These are phyloP conservation scores for Fragaria nilgerrensis DNA, from an alignment of 306 rosid species.

Conservation along the genomic window DNA sequence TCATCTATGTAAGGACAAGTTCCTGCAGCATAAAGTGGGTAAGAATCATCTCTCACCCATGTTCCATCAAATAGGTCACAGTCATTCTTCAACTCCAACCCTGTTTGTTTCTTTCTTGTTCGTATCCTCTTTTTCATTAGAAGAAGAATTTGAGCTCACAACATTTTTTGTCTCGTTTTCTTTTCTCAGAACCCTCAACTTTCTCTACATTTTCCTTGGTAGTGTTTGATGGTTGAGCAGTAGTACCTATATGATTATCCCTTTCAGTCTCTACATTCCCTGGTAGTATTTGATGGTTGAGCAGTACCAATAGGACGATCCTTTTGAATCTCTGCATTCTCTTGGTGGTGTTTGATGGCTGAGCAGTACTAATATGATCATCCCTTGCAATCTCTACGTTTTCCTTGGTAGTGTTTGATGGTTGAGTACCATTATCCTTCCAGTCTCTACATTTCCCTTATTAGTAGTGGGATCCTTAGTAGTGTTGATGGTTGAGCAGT, in stretches of 20 bases:
- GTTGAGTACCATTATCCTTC: neutral
- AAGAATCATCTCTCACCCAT: conserved; percentile 23
- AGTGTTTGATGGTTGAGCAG: neutral
- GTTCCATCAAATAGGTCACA: conserved; percentile 26
- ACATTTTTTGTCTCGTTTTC: neutral
- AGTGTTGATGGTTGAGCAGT: neutral
- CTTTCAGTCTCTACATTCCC: neutral
- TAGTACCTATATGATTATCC: neutral
- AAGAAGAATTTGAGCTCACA: conserved; percentile 7
- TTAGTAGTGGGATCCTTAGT: neutral
- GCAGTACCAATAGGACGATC: neutral
- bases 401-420: neutral
- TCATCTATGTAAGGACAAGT: conserved; percentile 24
- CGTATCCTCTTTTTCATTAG: neutral
- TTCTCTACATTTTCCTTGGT: neutral
- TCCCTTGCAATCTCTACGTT: neutral
- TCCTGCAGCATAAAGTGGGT: conserved; percentile 24
- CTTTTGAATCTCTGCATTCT: neutral
- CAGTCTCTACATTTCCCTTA: neutral
- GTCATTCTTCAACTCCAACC: neutral
- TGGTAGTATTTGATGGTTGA: neutral
- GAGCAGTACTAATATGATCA: neutral
- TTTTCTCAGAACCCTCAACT: conserved; percentile 11
- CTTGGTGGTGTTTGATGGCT: conserved; percentile 4
- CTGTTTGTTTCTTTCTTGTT: conserved; percentile 4